Base-by-base conservation (phyloP, 2,329 filamentous ascomycete genomes). In the Dendryphion nanum region DNA sequence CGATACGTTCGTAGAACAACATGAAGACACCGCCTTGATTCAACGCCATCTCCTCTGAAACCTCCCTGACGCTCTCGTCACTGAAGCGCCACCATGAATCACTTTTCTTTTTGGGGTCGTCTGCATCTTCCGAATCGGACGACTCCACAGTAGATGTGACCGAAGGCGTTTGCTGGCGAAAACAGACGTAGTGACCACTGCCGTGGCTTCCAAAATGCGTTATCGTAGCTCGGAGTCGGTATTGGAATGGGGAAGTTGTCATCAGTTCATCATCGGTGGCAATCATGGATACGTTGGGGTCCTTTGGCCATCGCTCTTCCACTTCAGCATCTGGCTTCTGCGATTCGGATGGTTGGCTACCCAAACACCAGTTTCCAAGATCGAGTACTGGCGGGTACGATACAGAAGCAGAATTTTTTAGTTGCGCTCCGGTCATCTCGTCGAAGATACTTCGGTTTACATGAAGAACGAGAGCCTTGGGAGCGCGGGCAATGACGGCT, bases 111-210 rank as follows among this genome's bases (percentile, higher is more conserved):
- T n/a, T n/a, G n/a, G n/a, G n/a, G n/a, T 40, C 38, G 15, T 37
- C 37, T 30, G 24, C 18, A 13, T 12, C 36, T 10, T 38, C 31
- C 10, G 30, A 30, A 17, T 37, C 18, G 35, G 38, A 13, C 29
- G 26, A 31, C 17, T 45, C 15, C 37, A 33, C n/a, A n/a, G n/a
- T n/a, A n/a, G n/a, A n/a, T n/a, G n/a, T n/a, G n/a, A n/a, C n/a
- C n/a, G n/a, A n/a, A n/a, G n/a, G 31, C 29, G 79, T 74, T 55
- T 88, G 83, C 55, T 85, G 86, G 35, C 88, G 79, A 64, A 93
- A 95, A 61, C 89, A 95, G 26, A 96, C 82, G 53, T 98, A 97
- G 67, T 98, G 93, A 0, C 93, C 93, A 53, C 95, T 95, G 45
- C 96, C 89, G 62, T 97, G 93, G 20, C 86, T 77, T 4, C 93